phyloP scores from a whole-genome alignment of 2,329 filamentous ascomycete species.

The Sporothrix mexicana region DNA sequence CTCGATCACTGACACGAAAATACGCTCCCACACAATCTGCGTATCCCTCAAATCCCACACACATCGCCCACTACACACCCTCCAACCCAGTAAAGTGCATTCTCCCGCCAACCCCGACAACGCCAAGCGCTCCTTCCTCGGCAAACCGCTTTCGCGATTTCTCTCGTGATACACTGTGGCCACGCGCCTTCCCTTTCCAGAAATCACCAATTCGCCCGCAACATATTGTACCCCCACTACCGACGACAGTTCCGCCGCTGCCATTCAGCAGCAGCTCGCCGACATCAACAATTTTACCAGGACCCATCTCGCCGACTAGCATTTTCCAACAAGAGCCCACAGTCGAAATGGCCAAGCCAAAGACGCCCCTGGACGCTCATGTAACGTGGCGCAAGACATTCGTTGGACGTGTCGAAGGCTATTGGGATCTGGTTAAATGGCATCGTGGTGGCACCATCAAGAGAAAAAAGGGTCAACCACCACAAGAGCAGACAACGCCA shows the following conservation, averaged over 20 bases:
- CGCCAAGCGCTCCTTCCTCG: slow-evolving; percentile 31
- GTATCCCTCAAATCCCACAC: not conserved
- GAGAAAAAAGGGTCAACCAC: slow-evolving; percentile 40
- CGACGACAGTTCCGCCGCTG: not conserved
- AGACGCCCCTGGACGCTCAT: too few relatives aligned
- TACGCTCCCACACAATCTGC: too few relatives aligned
- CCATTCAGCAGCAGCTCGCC: not conserved
- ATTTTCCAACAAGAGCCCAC: too few relatives aligned
- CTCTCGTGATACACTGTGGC: slow-evolving; percentile 33
- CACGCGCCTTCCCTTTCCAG: slow-evolving; percentile 32
- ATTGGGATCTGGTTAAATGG: slow-evolving; percentile 59
- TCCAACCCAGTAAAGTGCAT: not conserved
- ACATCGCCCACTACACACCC: not conserved
- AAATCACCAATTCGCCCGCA: slow-evolving; percentile 33
- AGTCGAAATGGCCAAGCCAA: too few relatives aligned
- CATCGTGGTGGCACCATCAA: slow-evolving; percentile 47
- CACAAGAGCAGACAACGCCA: not conserved
- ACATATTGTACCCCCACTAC: not conserved
- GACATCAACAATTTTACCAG: not conserved
- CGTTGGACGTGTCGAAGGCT: slow-evolving; percentile 56
- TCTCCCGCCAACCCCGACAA: not conserved
- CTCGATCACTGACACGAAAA: slow-evolving; percentile 26
- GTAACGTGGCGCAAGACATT: slow-evolving; percentile 53
- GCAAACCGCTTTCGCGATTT: not conserved
- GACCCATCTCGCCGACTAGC: not conserved